phyloP scores from a whole-genome alignment of 129 eudicot genomes.

The Flaveria sonorensis region DNA sequence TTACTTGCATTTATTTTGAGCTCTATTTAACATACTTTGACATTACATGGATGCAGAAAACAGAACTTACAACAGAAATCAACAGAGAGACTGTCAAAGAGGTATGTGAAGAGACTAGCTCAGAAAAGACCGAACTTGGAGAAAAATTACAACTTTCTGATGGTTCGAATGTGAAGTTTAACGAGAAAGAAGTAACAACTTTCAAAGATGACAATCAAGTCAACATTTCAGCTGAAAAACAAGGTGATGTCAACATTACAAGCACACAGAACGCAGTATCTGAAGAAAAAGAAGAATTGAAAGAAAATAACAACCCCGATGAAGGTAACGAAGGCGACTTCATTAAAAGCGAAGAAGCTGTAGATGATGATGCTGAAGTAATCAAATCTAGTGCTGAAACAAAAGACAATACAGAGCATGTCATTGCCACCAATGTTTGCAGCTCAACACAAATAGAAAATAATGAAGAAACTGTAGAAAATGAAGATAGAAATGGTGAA shows the following conservation, averaged over 20 bases:
- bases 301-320: not conserved
- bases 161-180: not conserved
- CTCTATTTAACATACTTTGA: not conserved
- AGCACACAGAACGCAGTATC: not conserved
- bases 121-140: conserved; percentile 17
- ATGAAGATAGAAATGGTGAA: conserved; percentile 16
- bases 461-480: not conserved
- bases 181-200: not conserved
- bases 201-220: not conserved
- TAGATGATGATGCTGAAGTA: conserved; percentile 31
- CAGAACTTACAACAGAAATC: conserved; percentile 14
- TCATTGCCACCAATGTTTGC: conserved; percentile 8
- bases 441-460: conserved; percentile 9
- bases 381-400: conserved; percentile 18
- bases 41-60: conserved; percentile 19
- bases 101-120: conserved; percentile 22
- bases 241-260: not conserved
- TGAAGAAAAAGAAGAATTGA: conserved; percentile 1
- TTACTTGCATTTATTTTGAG: conserved; percentile 7
- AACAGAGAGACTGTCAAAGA: conserved; percentile 18
- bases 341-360: not conserved
- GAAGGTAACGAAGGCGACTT: not conserved
- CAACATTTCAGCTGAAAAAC: conserved; percentile 9
- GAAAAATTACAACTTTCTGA: conserved; percentile 3
- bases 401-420: conserved; percentile 15